Evolutionary conservation across 2,329 filamentous ascomycete species (phyloP).

Genomic region (Fusarium multiceps): DNA sequence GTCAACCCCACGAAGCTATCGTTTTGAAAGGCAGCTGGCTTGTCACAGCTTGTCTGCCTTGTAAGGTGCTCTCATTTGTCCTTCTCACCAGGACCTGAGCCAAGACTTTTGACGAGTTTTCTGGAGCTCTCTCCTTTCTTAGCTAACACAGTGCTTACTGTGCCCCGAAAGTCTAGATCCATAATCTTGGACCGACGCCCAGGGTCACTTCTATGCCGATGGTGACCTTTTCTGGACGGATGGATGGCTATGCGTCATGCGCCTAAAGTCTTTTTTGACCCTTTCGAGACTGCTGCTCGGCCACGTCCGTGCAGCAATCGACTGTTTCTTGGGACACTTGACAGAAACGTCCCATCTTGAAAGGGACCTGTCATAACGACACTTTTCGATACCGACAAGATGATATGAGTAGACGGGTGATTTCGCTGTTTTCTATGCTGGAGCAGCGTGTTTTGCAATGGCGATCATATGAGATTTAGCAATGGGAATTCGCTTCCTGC

Average conservation of each 20-base stretch:
- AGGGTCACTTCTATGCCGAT: constrained; percentile 30
- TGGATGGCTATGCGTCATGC: constrained; percentile 40
- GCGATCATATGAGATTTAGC: constrained; percentile 12
- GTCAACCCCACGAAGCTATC: constrained; percentile 1
- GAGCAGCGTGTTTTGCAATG: neutral
- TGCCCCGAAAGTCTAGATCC: neutral
- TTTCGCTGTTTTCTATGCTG: constrained; percentile 6
- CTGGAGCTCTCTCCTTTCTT: neutral
- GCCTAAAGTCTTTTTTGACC: constrained; percentile 27
- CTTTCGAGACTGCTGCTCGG: constrained; percentile 23
- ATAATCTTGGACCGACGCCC: constrained; percentile 21
- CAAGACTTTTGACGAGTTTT: constrained; percentile 16
- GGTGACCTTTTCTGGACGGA: constrained; percentile 19
- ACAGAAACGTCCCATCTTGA: constrained; percentile 34
- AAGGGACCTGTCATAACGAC: constrained; percentile 37
- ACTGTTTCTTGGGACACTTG: constrained; percentile 34
- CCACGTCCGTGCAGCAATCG: constrained; percentile 44
- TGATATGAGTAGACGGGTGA: constrained; percentile 24
- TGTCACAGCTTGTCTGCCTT: constrained; percentile 7
- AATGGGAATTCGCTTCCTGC: constrained; percentile 10
- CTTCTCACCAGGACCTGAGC: constrained; percentile 12
- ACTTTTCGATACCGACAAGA: constrained; percentile 15
- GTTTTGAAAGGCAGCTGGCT: constrained; percentile 5
- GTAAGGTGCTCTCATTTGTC: constrained; percentile 12
- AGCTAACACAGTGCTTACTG: constrained; percentile 26